Evolutionary conservation across 2,329 filamentous ascomycete species (phyloP).

Genomic region (Phoma sp.): DNA sequence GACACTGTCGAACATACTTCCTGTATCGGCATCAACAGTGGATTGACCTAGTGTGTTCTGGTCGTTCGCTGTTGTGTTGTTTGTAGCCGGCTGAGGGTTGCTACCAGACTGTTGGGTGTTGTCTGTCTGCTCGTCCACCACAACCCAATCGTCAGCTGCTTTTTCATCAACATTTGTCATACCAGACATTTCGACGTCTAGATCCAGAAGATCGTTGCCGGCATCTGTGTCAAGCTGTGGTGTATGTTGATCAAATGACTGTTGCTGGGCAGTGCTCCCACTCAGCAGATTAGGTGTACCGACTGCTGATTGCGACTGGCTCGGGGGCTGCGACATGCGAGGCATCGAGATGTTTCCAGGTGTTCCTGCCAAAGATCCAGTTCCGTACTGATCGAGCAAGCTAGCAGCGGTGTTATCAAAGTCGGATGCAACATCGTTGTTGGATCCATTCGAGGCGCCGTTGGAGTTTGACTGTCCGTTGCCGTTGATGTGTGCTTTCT

Average conservation of each 20-base stretch:
- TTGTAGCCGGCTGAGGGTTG: slow-evolving; percentile 27
- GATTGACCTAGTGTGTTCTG: slow-evolving; percentile 27
- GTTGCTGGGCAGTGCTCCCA: slow-evolving; percentile 28
- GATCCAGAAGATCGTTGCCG: slow-evolving; percentile 47
- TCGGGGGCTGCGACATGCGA: slow-evolving; percentile 58
- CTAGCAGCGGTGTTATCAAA: slow-evolving; percentile 60
- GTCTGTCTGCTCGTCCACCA: slow-evolving; percentile 38
- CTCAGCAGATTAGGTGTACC: slow-evolving; percentile 60
- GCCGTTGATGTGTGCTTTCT: slow-evolving; percentile 41
- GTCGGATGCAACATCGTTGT: slow-evolving; percentile 42
- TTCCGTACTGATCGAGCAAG: slow-evolving; percentile 73
- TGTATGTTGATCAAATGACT: slow-evolving; percentile 36
- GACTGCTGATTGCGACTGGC: slow-evolving; percentile 66
- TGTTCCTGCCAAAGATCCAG: slow-evolving; percentile 66
- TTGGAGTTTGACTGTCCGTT: slow-evolving; percentile 39
- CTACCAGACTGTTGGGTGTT: slow-evolving; percentile 28
- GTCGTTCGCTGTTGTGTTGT: slow-evolving; percentile 26
- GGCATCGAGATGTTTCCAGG: slow-evolving; percentile 68
- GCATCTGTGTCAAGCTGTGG: slow-evolving; percentile 34
- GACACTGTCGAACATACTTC: slow-evolving; percentile 47
- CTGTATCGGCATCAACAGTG: slow-evolving; percentile 38
- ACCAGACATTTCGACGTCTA: slow-evolving; percentile 66
- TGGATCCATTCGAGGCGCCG: slow-evolving; percentile 43
- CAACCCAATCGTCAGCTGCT: slow-evolving; percentile 46
- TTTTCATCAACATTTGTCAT: slow-evolving; percentile 52